These are phyloP conservation scores for Coemansia sp. DNA, from an alignment of 192 early-diverging fungal genomes.

Conservation along the genomic window DNA sequence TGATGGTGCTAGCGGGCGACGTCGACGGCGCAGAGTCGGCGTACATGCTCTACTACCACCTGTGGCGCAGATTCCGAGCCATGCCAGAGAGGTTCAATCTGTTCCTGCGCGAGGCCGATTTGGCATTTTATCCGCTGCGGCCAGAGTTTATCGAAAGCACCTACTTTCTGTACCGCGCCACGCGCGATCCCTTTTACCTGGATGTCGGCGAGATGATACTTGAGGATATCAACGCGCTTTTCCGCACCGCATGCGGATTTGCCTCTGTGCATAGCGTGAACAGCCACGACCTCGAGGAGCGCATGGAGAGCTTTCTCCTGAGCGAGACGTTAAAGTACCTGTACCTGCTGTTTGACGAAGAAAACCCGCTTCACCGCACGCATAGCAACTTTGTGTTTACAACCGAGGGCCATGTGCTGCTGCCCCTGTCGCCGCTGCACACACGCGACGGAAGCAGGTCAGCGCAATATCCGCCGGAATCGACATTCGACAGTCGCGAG, in stretches of 20 bases:
- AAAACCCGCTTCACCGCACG: conserved; percentile 65
- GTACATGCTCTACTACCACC: conserved; percentile 79
- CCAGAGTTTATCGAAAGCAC: conserved; percentile 95
- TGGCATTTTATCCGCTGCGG: conserved; percentile 77
- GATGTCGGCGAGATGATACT: conserved; percentile 85
- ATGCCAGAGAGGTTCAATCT: conserved; percentile 90
- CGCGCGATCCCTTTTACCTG: conserved; percentile 85
- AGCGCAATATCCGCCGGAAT: conserved; percentile 28
- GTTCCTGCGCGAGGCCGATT: conserved; percentile 58
- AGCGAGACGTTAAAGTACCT: conserved; percentile 96
- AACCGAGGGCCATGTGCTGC: conserved; percentile 59
- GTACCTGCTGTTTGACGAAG: conserved; percentile 87
- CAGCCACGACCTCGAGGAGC: conserved; percentile 63
- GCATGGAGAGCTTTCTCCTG: conserved; percentile 95
- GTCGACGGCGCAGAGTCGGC: conserved; percentile 74
- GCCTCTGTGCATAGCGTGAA: conserved; percentile 65
- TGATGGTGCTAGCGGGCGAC: conserved; percentile 90
- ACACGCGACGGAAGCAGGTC: conserved; percentile 9
- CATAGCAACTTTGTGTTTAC: conserved; percentile 86
- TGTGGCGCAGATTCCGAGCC: conserved; percentile 82
- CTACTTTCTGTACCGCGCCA: conserved; percentile 89
- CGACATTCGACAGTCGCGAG: conserved; percentile 33
- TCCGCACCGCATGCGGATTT: conserved; percentile 79
- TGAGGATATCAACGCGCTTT: conserved; percentile 68
- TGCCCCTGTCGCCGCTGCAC: conserved; percentile 32